A percentile compares a stretch with the other conserved stretches of the same genome.
Conservation (phyloP, 352 stramenopile species). For the Phytophthora cryptogea region DNA sequence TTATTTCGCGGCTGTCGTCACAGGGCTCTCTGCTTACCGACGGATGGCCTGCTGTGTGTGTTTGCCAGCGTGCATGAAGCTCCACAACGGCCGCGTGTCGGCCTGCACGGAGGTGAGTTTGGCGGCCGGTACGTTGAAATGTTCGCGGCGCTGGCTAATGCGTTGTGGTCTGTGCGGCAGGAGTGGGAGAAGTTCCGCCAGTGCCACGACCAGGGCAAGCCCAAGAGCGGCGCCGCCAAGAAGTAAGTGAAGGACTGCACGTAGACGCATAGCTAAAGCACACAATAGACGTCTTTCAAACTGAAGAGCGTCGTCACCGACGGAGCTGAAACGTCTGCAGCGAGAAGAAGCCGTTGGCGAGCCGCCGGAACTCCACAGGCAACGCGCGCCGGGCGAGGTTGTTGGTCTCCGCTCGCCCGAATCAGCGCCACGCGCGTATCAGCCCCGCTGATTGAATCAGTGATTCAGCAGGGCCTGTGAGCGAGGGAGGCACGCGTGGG, state of each 20-base stretch:
- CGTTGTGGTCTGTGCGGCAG: slow-evolving; percentile 22
- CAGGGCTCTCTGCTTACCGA: slow-evolving; percentile 12
- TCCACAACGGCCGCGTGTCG: slow-evolving; percentile 73
- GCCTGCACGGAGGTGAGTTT: slow-evolving; percentile 60
- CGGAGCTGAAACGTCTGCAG: slow-evolving; percentile 4
- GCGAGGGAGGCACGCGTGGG: background rate
- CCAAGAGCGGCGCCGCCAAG: slow-evolving; percentile 22
- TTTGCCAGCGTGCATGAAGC: slow-evolving; percentile 79
- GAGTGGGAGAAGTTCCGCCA: slow-evolving; percentile 79
- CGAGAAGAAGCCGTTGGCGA: slow-evolving; percentile 15
- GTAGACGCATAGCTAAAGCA: background rate
- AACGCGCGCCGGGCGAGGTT: background rate
- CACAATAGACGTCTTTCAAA: background rate
- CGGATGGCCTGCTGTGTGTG: slow-evolving; percentile 7
- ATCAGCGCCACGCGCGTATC: slow-evolving; percentile 2
- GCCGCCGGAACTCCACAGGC: background rate
- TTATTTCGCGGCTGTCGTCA: slow-evolving; percentile 2
- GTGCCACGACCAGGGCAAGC: slow-evolving; percentile 68
- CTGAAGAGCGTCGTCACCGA: background rate
- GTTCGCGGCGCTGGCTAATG: background rate
- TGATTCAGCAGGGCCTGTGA: background rate
- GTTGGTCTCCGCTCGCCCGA: background rate
- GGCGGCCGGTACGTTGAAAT: background rate
- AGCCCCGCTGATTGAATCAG: background rate
- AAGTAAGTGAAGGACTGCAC: slow-evolving; percentile 11